Conservation (phyloP, 2,329 filamentous ascomycete genomes). For the Dryadomyces sulphureus region DNA sequence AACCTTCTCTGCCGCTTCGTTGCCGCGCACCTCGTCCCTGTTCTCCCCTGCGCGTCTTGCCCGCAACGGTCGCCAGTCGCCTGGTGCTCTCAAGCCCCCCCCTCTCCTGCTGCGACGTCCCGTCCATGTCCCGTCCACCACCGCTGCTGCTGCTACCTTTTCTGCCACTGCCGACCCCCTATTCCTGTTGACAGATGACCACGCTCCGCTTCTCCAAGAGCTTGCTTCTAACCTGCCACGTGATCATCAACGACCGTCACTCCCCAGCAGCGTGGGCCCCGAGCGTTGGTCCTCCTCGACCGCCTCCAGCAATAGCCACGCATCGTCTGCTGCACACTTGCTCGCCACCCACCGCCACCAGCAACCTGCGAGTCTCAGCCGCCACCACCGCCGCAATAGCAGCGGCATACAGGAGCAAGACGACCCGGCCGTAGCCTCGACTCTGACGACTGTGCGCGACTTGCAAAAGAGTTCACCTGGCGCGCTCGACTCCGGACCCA, state of each 20-base stretch:
- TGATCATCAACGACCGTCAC: slow-evolving; percentile 11
- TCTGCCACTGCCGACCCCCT: slow-evolving; percentile 4
- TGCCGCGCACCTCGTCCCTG: slow-evolving; percentile 28
- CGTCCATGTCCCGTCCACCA: slow-evolving; percentile 15
- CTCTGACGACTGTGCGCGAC: no score
- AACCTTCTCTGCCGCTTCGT: slow-evolving; percentile 17
- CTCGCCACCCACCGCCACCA: slow-evolving; percentile 16
- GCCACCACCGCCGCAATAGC: slow-evolving; percentile 15
- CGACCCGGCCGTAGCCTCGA: no score
- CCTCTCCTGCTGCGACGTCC: slow-evolving; percentile 9
- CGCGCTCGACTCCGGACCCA: slow-evolving; percentile 15
- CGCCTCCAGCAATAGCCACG: slow-evolving; percentile 30
- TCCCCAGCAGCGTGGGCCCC: slow-evolving; percentile 24
- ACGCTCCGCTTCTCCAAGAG: not conserved
- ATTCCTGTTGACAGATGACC: not conserved
- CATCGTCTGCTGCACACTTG: slow-evolving; percentile 8
- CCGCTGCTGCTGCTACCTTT: not conserved
- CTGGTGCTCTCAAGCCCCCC: not conserved
- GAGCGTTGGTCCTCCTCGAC: slow-evolving; percentile 41
- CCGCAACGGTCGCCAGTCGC: slow-evolving; percentile 2
- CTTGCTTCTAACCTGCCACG: not conserved
- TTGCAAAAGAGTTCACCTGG: no score
- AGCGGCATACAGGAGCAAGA: not conserved
- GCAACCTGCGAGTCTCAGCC: slow-evolving; percentile 19
- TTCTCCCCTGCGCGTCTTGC: slow-evolving; percentile 20